Evolutionary conservation across 805 yeast species (phyloP).

Genomic region (Priceomyces melissophilus): DNA sequence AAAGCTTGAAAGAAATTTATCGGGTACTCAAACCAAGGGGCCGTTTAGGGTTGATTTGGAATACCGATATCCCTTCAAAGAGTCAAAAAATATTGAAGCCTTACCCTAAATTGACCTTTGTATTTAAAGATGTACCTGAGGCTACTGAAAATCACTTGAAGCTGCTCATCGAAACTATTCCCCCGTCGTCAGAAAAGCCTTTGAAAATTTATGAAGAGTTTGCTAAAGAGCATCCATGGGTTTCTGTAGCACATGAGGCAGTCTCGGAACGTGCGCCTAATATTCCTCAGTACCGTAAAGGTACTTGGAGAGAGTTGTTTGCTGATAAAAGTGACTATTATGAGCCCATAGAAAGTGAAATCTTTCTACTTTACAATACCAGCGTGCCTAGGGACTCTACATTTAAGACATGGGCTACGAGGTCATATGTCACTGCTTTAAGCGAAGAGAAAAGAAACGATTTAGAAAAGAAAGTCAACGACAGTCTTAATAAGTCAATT

Average conservation of each 20-base stretch:
- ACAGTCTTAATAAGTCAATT: conserved; percentile 19
- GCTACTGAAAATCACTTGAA: not conserved
- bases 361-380: conserved; percentile 25
- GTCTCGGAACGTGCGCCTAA: conserved; percentile 33
- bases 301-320: conserved; percentile 44
- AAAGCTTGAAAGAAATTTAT: conserved; percentile 45
- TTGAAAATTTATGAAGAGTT: conserved; percentile 8
- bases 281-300: conserved; percentile 57
- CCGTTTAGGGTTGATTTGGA: conserved; percentile 56
- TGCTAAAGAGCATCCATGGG: conserved; percentile 31
- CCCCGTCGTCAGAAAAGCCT: conserved; percentile 1
- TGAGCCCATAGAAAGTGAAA: conserved; percentile 29
- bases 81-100: conserved; percentile 8
- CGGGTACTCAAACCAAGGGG: conserved; percentile 50
- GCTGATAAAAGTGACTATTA: conserved; percentile 25
- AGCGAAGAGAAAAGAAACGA: conserved; percentile 31
- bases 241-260: conserved; percentile 20
- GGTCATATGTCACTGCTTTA: conserved; percentile 51
- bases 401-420: conserved; percentile 51
- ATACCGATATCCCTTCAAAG: conserved; percentile 38
- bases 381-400: conserved; percentile 30
- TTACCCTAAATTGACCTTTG: conserved; percentile 1
- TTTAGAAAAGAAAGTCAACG: conserved; percentile 30
- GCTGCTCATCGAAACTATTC: not conserved
- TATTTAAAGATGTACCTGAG: conserved; percentile 1